Conservation (phyloP, 2,329 filamentous ascomycete genomes). For the Coniochaeta pulveracea region DNA sequence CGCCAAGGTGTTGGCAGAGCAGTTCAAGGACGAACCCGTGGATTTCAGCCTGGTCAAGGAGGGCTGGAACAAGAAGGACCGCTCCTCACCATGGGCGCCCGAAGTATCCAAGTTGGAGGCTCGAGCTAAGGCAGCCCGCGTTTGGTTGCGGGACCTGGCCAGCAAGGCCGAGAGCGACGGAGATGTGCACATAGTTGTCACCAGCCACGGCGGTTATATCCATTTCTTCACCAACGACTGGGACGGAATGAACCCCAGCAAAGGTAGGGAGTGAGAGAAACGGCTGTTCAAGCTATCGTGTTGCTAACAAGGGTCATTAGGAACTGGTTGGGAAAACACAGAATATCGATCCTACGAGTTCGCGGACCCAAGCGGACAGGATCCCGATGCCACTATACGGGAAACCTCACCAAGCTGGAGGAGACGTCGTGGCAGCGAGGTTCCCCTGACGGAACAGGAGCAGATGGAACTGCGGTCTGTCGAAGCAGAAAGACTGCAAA, state of each 20-base stretch:
- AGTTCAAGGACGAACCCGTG: constrained; percentile 47
- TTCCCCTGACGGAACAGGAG: constrained; percentile 31
- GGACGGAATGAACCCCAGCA: constrained; percentile 39
- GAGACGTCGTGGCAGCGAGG: constrained; percentile 27
- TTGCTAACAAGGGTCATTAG: constrained; percentile 21
- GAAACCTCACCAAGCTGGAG: constrained; percentile 39
- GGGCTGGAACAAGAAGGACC: constrained; percentile 62
- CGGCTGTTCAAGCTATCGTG: not conserved
- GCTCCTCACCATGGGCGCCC: constrained; percentile 32
- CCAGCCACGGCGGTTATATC: constrained; percentile 74
- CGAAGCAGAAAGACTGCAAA: constrained; percentile 21
- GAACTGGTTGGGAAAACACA: constrained; percentile 65
- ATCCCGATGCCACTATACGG: constrained; percentile 32
- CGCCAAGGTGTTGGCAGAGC: constrained; percentile 37
- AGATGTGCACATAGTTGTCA: constrained; percentile 59
- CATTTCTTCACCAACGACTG: constrained; percentile 82
- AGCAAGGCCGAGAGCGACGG: constrained; percentile 17
- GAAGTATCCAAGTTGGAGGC: constrained; percentile 40
- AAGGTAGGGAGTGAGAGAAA: constrained; percentile 18
- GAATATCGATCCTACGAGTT: constrained; percentile 62
- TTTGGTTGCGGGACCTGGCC: constrained; percentile 42
- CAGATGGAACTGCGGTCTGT: constrained; percentile 29
- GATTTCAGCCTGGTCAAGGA: constrained; percentile 51
- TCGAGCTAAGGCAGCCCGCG: constrained; percentile 49
- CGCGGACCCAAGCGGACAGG: constrained; percentile 34